These are phyloP conservation scores for Lactarius indigo DNA, from an alignment of 768 basidiomycete species.

Conservation along the genomic window DNA sequence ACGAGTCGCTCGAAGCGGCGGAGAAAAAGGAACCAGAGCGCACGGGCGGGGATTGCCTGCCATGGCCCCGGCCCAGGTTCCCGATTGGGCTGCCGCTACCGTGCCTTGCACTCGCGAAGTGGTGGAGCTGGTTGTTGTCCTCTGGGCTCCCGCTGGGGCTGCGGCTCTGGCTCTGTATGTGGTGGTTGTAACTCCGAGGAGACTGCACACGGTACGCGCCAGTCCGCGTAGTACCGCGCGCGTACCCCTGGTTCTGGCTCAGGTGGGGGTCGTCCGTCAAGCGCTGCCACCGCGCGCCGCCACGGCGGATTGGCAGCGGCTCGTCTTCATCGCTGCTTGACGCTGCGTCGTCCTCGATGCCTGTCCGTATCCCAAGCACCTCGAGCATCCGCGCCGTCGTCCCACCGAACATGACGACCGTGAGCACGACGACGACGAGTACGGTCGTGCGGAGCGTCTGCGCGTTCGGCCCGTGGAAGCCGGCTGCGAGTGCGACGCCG, in stretches of 20 bases:
- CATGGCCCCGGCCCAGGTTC: neutral
- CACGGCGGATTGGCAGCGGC: neutral
- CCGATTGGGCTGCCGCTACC: neutral
- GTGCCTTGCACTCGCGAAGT: neutral
- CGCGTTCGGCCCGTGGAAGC: constrained; percentile 90
- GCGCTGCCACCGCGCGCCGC: constrained; percentile 21
- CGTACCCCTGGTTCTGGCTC: constrained; percentile 26
- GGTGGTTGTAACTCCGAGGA: constrained; percentile 59
- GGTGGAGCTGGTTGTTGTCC: neutral
- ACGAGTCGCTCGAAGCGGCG: constrained; percentile 68
- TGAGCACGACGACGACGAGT: constrained; percentile 87
- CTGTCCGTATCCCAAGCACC: constrained; percentile 91
- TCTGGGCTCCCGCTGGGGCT: neutral
- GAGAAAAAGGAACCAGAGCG: constrained; percentile 50
- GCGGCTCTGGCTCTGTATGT: constrained; percentile 32
- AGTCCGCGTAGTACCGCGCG: constrained; percentile 36
- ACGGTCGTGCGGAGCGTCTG: constrained; percentile 91
- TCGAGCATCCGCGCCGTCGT: constrained; percentile 98
- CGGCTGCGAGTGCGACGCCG: constrained; percentile 95
- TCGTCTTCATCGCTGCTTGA: constrained; percentile 48
- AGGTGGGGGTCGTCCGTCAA: constrained; percentile 23
- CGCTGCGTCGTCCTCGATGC: constrained; percentile 62
- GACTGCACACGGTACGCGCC: constrained; percentile 44
- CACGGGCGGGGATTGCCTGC: constrained; percentile 15
- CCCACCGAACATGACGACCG: constrained; percentile 92